Conservation (phyloP, 805 yeast species). For the Candida loeiensis region DNA sequence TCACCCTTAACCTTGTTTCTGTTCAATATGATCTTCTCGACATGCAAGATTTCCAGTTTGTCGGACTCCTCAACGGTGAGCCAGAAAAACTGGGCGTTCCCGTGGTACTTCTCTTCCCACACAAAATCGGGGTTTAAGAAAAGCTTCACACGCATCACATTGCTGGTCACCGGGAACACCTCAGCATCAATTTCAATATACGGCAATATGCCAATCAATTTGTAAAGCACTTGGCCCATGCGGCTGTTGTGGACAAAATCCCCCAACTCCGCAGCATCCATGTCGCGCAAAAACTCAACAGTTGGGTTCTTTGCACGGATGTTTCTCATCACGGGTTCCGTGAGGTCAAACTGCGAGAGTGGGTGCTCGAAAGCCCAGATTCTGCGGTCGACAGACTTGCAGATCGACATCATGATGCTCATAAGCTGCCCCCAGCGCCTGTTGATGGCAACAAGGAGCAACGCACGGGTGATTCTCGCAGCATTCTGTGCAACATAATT, state of each 20-base stretch:
- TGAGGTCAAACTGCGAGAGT: slow-evolving; percentile 77
- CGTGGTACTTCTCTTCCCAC: slow-evolving; percentile 84
- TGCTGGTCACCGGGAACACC: slow-evolving; percentile 81
- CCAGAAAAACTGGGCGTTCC: slow-evolving; percentile 87
- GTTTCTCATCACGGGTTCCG: slow-evolving; percentile 58
- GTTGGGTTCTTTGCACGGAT: slow-evolving; percentile 62
- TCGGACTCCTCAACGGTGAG: slow-evolving; percentile 85
- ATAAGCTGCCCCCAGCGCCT: slow-evolving; percentile 89
- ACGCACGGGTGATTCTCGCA: slow-evolving; percentile 87
- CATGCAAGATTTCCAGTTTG: slow-evolving; percentile 68
- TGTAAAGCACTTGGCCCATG: slow-evolving; percentile 63
- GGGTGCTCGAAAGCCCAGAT: slow-evolving; percentile 93
- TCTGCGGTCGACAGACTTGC: slow-evolving; percentile 81
- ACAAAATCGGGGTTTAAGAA: slow-evolving; percentile 68
- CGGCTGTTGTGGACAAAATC: slow-evolving; percentile 81
- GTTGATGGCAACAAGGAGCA: slow-evolving; percentile 81
- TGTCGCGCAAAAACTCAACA: slow-evolving; percentile 69
- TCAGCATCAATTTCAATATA: slow-evolving; percentile 70
- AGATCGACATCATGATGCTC: slow-evolving; percentile 68
- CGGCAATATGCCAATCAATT: slow-evolving; percentile 71
- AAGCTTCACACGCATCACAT: slow-evolving; percentile 79
- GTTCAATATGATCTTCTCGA: slow-evolving; percentile 72
- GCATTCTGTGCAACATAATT: slow-evolving; percentile 95
- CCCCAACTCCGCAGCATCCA: slow-evolving; percentile 76
- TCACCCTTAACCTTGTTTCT: slow-evolving; percentile 48